Conservation (phyloP, 805 yeast species). For the Pichia ethanolica region DNA sequence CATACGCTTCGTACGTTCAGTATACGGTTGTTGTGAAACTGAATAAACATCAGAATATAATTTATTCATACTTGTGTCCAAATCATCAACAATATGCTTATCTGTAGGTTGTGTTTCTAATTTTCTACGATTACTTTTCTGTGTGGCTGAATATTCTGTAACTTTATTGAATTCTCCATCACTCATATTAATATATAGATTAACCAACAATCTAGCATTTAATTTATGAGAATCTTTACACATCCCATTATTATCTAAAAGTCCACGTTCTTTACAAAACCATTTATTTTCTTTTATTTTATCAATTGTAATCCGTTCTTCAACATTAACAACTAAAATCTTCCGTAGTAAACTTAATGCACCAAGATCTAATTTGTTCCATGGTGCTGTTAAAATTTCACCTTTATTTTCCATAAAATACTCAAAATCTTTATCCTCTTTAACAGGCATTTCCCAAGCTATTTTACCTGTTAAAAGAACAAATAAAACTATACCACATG, state of each 20-base stretch:
- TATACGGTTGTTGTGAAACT: conserved; percentile 36
- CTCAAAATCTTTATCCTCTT: conserved; percentile 38
- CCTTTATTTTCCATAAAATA: conserved; percentile 36
- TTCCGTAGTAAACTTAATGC: conserved; percentile 46
- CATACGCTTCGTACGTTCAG: conserved; percentile 31
- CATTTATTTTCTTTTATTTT: conserved; percentile 47
- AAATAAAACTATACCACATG: conserved; percentile 57
- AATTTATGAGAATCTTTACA: conserved; percentile 47
- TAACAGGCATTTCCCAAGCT: conserved; percentile 61
- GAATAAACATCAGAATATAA: conserved; percentile 26
- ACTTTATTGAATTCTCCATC: conserved; percentile 37
- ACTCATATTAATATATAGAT: conserved; percentile 45
- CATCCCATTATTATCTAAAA: conserved; percentile 38
- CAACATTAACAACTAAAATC: conserved; percentile 43
- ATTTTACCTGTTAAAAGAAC: conserved; percentile 59
- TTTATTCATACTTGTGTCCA: conserved; percentile 14
- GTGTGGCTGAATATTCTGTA: conserved; percentile 21
- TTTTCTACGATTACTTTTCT: conserved; percentile 8
- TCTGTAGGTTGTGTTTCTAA: conserved; percentile 41
- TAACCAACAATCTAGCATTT: conserved; percentile 44
- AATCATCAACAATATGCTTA: conserved; percentile 33
- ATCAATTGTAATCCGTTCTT: conserved; percentile 34
- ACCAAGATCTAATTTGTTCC: conserved; percentile 45
- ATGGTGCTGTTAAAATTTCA: conserved; percentile 39
- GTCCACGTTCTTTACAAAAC: conserved; percentile 38